Base-by-base conservation (phyloP, 106 monocot genomes). In the Acanthochlamys bracteata region DNA sequence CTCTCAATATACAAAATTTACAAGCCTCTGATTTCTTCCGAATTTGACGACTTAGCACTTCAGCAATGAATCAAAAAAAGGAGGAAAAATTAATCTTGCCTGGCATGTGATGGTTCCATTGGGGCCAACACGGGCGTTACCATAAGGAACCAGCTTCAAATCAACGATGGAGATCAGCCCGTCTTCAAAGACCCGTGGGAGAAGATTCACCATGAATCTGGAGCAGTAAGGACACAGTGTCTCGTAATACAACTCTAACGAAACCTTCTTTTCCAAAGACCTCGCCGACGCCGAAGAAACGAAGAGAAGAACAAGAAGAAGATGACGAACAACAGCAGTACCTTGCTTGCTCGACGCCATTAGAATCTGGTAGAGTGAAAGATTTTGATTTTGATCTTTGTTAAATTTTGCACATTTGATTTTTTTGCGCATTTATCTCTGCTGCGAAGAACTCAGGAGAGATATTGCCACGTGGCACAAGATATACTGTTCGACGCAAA, bases 111-210 rank as follows among this genome's bases (percentile, higher is more conserved):
- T 91, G 66, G 84, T 70, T 19, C 73, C 78, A 52, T 82, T 77
- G 69, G 94, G 12, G 11, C 47, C 42, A 55, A 88, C 46, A 52
- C 72, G 57, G 43, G 90, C 95, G 61, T 96, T 96, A 19, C 95
- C 95, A 67, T 88, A 96, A 70, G 95, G 95, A 54, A 96, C 52
- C 66, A 96, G 85, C 46, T 85, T 67, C 71, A 96, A 84, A 57
- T 96, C 76, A 39, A 96, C 76, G 66, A 85, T 71, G 57, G 65
- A 68, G 61, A 91, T 80, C 25, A 96, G 61, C 4, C 87, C 90
- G 54, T 80, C 64, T 42, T 66, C 22, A 69, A 96, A 96, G 62
- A 96, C 71, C 64, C 76, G 80, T 22, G 84, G 61, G 54, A 96
- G 88, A 71, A 78, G 56, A 51, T 80, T 83, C 49, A 96, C 90